Percentiles rank a stretch among this genome's conserved stretches.
Evolutionary conservation across 345 rosid species (phyloP).

Genomic region (Eucalyptus albens): DNA sequence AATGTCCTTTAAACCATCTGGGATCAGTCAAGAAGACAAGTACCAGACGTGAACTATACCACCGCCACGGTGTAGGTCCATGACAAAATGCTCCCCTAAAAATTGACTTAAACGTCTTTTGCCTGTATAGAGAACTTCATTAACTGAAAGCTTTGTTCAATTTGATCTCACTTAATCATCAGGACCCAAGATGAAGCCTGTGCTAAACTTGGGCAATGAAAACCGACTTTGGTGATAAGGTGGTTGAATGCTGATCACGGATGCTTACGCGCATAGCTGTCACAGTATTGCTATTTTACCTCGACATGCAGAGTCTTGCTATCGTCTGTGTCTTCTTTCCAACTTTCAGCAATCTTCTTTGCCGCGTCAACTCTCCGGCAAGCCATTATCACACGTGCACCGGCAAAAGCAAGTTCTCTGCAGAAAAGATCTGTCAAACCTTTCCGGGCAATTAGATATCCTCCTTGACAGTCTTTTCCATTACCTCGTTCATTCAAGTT

Average conservation of each 20-base stretch:
- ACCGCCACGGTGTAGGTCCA: background rate
- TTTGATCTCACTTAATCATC: background rate
- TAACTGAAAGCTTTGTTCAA: background rate
- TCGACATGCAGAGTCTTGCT: background rate
- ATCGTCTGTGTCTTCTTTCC: background rate
- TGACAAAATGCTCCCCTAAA: background rate
- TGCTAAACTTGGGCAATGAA: background rate
- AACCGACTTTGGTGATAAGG: background rate
- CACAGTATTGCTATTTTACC: background rate
- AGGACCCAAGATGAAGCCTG: background rate
- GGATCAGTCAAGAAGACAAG: background rate
- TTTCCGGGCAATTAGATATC: background rate
- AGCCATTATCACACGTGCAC: background rate
- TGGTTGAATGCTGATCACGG: background rate
- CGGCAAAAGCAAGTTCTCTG: background rate
- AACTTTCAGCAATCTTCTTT: background rate
- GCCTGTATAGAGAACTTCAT: background rate
- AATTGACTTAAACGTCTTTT: background rate
- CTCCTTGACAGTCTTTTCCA: background rate
- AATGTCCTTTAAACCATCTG: background rate
- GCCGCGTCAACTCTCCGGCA: background rate
- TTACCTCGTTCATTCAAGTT: background rate
- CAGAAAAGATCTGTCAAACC: background rate
- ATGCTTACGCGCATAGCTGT: background rate
- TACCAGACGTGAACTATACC: background rate